Conservation (phyloP, 305 asterid genomes). For the Fraxinus paxiana region DNA sequence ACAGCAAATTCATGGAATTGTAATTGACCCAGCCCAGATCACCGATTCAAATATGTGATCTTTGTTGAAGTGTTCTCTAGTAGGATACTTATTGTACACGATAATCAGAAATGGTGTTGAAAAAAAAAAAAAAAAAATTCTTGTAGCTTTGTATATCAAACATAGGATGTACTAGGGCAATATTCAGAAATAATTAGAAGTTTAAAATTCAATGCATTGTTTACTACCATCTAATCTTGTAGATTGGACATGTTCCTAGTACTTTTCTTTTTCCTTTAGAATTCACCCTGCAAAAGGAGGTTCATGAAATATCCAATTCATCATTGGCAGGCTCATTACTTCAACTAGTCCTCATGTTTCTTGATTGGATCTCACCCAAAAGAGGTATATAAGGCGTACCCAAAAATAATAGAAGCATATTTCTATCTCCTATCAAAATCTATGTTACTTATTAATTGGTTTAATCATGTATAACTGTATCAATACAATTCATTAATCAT, state of each 20-base stretch:
- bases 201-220: background rate
- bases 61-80: background rate
- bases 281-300: background rate
- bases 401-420: too few relatives aligned
- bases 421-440: too few relatives aligned
- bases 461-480: background rate
- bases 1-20: constrained; percentile 43
- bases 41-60: constrained; percentile 30
- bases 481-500: background rate
- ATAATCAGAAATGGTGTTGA: background rate
- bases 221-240: background rate
- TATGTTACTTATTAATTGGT: background rate
- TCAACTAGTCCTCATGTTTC: too few relatives aligned
- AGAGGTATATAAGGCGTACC: background rate
- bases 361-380: too few relatives aligned
- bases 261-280: background rate
- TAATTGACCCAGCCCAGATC: constrained; percentile 61
- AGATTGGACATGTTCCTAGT: background rate
- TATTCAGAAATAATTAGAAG: background rate
- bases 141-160: background rate
- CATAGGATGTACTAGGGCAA: background rate
- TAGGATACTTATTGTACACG: background rate
- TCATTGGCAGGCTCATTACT: background rate
- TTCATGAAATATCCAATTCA: background rate
- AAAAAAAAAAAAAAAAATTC: too few relatives aligned